Evolutionary conservation across 202 grass and related monocot species (phyloP).

Genomic region (Saccharum hybrid): DNA sequence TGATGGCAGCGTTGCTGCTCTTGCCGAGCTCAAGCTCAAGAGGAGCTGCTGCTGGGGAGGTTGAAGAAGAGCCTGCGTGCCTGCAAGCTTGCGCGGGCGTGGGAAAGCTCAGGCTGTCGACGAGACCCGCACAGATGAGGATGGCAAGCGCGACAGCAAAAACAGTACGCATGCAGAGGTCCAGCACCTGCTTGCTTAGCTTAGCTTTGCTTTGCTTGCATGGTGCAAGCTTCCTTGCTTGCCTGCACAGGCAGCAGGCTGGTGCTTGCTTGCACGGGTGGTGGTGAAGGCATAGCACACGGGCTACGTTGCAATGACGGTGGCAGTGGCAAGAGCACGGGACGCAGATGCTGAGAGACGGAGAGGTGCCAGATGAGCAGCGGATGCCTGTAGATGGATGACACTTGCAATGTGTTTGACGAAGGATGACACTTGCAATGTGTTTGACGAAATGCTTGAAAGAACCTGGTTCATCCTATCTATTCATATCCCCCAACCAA

Average conservation of each 20-base stretch:
- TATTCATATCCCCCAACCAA: background rate
- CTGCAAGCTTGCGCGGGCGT: background rate
- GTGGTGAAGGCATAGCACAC: background rate
- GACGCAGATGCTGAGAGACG: background rate
- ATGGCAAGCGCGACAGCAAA: background rate
- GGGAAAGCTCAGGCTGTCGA: background rate
- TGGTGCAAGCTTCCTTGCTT: background rate
- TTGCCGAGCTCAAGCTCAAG: background rate
- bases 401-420: background rate
- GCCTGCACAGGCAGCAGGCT: background rate
- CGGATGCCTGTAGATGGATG: background rate
- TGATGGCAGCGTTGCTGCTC: background rate
- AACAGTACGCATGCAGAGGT: background rate
- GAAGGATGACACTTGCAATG: background rate
- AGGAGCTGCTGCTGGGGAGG: background rate
- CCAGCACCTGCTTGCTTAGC: background rate
- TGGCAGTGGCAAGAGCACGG: background rate
- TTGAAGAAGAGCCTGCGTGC: background rate
- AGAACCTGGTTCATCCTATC: background rate
- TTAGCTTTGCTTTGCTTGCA: background rate
- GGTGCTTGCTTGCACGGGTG: background rate
- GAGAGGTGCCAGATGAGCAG: background rate
- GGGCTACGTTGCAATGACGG: background rate
- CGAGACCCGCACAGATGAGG: background rate
- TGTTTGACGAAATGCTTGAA: background rate